phyloP scores from a whole-genome alignment of 2,329 filamentous ascomycete species.

The Hawksworthiomyces lignivorus region DNA sequence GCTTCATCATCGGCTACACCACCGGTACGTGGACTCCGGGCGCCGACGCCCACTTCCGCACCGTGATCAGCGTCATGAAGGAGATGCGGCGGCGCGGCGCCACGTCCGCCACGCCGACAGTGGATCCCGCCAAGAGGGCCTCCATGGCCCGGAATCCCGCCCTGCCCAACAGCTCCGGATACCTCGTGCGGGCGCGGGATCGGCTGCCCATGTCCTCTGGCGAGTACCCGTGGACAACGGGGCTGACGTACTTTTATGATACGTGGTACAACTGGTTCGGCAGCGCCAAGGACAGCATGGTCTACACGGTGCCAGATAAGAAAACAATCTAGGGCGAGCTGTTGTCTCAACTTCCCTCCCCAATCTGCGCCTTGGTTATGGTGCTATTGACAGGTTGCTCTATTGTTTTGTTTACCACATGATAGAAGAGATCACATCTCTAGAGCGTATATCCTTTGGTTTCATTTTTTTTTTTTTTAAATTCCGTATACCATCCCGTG shows the following conservation, averaged over 20 bases:
- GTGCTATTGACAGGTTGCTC: too few relatives aligned
- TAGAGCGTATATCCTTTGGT: not conserved
- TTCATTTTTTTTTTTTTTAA: not conserved
- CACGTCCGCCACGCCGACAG: conserved; percentile 14
- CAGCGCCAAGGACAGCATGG: conserved; percentile 12
- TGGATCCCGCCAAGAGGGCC: conserved; percentile 14
- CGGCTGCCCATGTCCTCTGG: conserved; percentile 19
- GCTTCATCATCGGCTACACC: conserved; percentile 52
- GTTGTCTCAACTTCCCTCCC: too few relatives aligned
- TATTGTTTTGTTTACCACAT: too few relatives aligned
- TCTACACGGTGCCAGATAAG: conserved; percentile 9
- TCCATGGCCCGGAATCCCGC: conserved; percentile 15
- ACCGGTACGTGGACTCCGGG: conserved; percentile 56
- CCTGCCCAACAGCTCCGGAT: conserved; percentile 19
- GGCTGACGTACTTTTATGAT: conserved; percentile 19
- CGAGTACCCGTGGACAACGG: conserved; percentile 21
- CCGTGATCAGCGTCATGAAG: conserved; percentile 8
- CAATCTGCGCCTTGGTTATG: too few relatives aligned
- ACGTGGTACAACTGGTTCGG: conserved; percentile 21
- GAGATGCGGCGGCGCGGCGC: too few relatives aligned
- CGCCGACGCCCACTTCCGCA: conserved; percentile 32
- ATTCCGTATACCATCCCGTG: too few relatives aligned
- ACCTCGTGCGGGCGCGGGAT: conserved; percentile 18
- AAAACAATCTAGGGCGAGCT: conserved; percentile 5
- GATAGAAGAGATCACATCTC: too few relatives aligned